These are phyloP conservation scores for Trichoderma orchidacearum DNA, from an alignment of 495 filamentous ascomycete genomes.

Conservation along the genomic window DNA sequence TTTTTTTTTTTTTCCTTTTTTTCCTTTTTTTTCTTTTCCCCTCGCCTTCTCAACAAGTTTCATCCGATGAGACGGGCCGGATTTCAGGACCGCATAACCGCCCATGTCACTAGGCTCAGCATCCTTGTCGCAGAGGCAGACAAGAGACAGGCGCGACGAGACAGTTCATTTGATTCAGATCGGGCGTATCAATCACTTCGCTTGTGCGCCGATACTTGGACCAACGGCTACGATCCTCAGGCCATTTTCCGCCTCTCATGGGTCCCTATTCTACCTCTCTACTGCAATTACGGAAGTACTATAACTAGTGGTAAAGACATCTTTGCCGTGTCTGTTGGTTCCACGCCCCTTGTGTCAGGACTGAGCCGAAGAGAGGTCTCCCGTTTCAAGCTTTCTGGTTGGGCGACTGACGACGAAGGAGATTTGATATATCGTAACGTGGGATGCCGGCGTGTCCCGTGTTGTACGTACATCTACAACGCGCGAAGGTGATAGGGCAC, in stretches of 20 bases:
- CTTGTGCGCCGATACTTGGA: background rate
- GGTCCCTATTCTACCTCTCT: no score
- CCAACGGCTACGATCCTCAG: background rate
- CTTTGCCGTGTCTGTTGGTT: background rate
- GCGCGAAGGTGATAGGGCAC: no score
- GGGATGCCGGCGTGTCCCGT: background rate
- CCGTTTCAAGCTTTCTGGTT: background rate
- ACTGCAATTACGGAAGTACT: no score
- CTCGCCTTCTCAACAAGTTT: background rate
- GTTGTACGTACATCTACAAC: background rate
- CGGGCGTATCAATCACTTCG: background rate
- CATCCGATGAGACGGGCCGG: background rate
- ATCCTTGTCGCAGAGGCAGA: background rate
- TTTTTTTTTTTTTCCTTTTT: background rate
- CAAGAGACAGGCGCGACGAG: background rate
- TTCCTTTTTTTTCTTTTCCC: background rate
- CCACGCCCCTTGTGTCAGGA: background rate
- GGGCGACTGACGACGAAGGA: background rate
- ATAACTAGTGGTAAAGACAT: background rate
- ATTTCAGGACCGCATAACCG: background rate
- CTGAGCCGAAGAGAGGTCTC: background rate
- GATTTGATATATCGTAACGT: background rate
- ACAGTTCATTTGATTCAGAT: background rate
- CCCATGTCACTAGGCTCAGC: background rate
- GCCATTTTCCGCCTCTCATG: background rate